A percentile compares a stretch with the other conserved stretches of the same genome.
phyloP scores from a whole-genome alignment of 2,329 filamentous ascomycete genomes.

The Colletotrichum spinosum region DNA sequence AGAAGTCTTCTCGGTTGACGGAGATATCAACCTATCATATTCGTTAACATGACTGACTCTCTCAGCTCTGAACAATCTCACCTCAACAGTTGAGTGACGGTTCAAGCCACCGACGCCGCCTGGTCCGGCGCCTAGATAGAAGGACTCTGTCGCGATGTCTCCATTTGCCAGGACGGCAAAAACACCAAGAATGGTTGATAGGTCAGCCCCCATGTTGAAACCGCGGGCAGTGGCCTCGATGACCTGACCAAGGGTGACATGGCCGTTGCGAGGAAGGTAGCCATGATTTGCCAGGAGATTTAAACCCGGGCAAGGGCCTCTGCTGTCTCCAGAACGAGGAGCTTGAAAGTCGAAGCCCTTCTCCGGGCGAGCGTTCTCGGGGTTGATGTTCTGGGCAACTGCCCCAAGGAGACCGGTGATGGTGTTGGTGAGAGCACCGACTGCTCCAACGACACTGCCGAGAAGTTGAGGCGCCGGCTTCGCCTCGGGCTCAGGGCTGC shows the following conservation, averaged over 20 bases:
- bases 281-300: conserved; percentile 58
- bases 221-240: conserved; percentile 28
- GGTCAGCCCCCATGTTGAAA: conserved; percentile 25
- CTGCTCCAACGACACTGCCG: neutral
- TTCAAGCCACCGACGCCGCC: conserved; percentile 28
- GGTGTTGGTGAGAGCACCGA: conserved; percentile 14
- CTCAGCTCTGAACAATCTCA: neutral
- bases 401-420: conserved; percentile 29
- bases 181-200: conserved; percentile 20
- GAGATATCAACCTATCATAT: conserved; percentile 13
- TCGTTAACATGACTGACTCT: neutral
- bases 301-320: conserved; percentile 53
- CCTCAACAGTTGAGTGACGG: conserved; percentile 32
- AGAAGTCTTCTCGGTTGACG: conserved; percentile 29
- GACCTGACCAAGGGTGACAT: conserved; percentile 30
- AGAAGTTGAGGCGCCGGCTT: conserved; percentile 20
- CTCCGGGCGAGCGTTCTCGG: conserved; percentile 20
- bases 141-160: conserved; percentile 25
- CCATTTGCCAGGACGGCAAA: conserved; percentile 10
- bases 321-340: conserved; percentile 14
- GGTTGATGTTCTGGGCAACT: conserved; percentile 20
- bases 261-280: conserved; percentile 54
- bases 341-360: conserved; percentile 27
- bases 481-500: conserved; percentile 16
- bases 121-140: conserved; percentile 23